Percentiles rank a stretch among this genome's conserved stretches.
Conservation (phyloP, 352 stramenopile genomes). For the Phytophthora macrochlamydospora region DNA sequence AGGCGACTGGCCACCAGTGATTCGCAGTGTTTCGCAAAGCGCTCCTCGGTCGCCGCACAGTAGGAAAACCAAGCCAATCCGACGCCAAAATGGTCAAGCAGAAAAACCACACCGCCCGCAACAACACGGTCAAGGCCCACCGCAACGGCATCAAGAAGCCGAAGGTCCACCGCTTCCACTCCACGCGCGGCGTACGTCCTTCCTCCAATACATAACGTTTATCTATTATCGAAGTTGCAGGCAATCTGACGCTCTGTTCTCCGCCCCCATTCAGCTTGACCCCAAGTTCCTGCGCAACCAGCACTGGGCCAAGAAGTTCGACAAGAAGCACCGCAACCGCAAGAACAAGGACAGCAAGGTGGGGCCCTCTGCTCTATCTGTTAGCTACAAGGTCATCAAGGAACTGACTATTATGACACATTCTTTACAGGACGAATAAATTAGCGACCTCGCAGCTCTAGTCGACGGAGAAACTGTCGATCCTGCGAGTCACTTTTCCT, state of each 20-base stretch:
- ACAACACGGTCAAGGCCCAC: conserved; percentile 97
- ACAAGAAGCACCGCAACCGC: conserved; percentile 89
- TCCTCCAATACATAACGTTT: neutral
- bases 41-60: conserved; percentile 24
- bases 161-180: conserved; percentile 95
- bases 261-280: conserved; percentile 76
- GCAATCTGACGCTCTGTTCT: no score
- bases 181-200: conserved; percentile 90
- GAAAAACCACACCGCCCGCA: conserved; percentile 98
- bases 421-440: conserved; percentile 52
- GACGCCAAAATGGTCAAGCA: conserved; percentile 90
- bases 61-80: conserved; percentile 64
- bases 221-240: no score
- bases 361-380: neutral
- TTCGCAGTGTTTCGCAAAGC: conserved; percentile 10
- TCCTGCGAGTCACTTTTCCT: conserved; percentile 14
- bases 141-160: conserved; percentile 98
- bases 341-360: conserved; percentile 58
- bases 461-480: conserved; percentile 22
- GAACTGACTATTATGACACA: conserved; percentile 4
- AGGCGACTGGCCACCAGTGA: conserved; percentile 36
- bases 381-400: neutral
- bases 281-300: conserved; percentile 98
- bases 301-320: conserved; percentile 98
- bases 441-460: conserved; percentile 25